Evolutionary conservation across 495 filamentous ascomycete species (phyloP).

Genomic region (Aspergillus coremiiformis): DNA sequence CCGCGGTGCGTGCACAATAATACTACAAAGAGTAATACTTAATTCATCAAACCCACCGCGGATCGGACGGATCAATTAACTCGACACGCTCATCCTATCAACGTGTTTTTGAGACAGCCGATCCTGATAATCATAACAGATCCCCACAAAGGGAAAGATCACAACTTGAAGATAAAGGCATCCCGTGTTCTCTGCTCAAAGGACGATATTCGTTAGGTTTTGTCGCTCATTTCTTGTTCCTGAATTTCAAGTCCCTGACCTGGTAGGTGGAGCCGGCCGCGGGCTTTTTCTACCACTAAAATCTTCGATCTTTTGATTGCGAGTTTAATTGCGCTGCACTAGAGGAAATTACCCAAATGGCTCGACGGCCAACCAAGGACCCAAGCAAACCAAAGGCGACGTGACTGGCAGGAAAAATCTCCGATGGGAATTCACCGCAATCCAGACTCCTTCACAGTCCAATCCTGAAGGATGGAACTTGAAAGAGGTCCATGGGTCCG

Average conservation of each 20-base stretch:
- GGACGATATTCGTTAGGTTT: slow-evolving; percentile 4
- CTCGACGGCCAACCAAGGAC: neutral
- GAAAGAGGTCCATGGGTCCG: too few relatives aligned
- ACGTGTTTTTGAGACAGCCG: too few relatives aligned
- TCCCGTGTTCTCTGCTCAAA: slow-evolving; percentile 6
- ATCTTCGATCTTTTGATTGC: neutral
- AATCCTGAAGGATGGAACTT: neutral
- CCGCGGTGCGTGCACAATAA: too few relatives aligned
- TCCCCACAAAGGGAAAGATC: slow-evolving; percentile 7
- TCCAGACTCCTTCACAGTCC: neutral
- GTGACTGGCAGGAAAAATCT: neutral
- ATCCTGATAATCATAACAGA: neutral
- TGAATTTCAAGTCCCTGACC: slow-evolving; percentile 21
- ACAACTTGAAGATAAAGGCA: slow-evolving; percentile 18
- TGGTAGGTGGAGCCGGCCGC: slow-evolving; percentile 7
- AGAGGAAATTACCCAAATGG: slow-evolving; percentile 1
- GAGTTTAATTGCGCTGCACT: neutral
- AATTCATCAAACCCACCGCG: too few relatives aligned
- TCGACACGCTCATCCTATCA: too few relatives aligned
- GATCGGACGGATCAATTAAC: too few relatives aligned
- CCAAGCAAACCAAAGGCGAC: too few relatives aligned
- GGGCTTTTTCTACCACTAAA: neutral
- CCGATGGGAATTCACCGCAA: neutral
- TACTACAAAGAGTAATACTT: too few relatives aligned
- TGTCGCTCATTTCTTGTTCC: slow-evolving; percentile 20